Evolutionary conservation across 2,329 filamentous ascomycete genomes (phyloP).

Genomic region (Xylaria sp.): DNA sequence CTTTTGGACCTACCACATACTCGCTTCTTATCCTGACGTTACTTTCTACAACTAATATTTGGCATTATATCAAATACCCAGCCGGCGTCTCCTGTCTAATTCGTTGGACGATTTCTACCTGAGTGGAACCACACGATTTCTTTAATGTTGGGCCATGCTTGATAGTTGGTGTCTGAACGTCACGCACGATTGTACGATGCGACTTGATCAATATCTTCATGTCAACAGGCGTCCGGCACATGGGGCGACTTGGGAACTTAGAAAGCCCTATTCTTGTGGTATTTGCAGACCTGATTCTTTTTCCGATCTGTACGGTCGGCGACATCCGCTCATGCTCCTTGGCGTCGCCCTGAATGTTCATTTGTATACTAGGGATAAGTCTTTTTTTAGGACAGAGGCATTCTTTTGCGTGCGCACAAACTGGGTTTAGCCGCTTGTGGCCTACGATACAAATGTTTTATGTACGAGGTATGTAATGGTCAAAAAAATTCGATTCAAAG

Average conservation of each 20-base stretch:
- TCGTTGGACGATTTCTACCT: constrained; percentile 30
- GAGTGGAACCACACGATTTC: constrained; percentile 16
- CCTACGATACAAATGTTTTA: constrained; percentile 30
- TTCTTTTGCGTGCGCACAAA: constrained; percentile 29
- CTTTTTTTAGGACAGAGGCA: constrained; percentile 10
- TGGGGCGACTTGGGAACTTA: constrained; percentile 22
- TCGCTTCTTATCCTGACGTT: constrained; percentile 17
- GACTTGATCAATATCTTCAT: constrained; percentile 25
- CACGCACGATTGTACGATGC: constrained; percentile 30
- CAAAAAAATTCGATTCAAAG: constrained; percentile 9
- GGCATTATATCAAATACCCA: constrained; percentile 32
- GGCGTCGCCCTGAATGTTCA: constrained; percentile 28
- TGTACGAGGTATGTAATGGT: constrained; percentile 31
- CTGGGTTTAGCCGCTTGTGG: constrained; percentile 5
- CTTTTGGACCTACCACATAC: constrained; percentile 9
- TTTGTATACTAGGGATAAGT: constrained; percentile 34
- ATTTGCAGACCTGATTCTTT: constrained; percentile 34
- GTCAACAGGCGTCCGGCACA: constrained; percentile 31
- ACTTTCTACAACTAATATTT: constrained; percentile 26
- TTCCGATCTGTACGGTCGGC: constrained; percentile 24
- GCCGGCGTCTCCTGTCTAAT: constrained; percentile 25
- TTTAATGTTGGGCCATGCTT: constrained; percentile 1
- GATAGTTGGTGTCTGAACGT: constrained; percentile 15
- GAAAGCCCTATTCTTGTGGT: constrained; percentile 25
- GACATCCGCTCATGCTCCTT: constrained; percentile 30